These are phyloP conservation scores for Colletotrichum magnum DNA, from an alignment of 2,329 filamentous ascomycete genomes.

Conservation along the genomic window DNA sequence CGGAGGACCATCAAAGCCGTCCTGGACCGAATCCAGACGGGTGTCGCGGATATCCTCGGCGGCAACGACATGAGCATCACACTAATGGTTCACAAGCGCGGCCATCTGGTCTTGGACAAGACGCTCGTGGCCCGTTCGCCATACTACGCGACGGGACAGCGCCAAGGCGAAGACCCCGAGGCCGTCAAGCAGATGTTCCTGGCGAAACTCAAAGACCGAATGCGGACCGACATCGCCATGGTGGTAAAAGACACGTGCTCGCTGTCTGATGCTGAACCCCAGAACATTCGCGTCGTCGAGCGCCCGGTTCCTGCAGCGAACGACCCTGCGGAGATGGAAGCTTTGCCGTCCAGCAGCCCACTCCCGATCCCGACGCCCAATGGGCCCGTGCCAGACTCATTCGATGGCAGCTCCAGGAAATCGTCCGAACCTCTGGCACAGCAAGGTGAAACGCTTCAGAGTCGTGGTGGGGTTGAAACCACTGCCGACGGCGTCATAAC, in stretches of 20 bases:
- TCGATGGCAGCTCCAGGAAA: constrained; percentile 32
- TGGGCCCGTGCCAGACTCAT: constrained; percentile 26
- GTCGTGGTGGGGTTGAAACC: constrained; percentile 29
- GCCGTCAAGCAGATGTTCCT: constrained; percentile 56
- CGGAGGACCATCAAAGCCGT: constrained; percentile 63
- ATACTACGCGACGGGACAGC: constrained; percentile 37
- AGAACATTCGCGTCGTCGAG: constrained; percentile 40
- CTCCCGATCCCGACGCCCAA: constrained; percentile 27
- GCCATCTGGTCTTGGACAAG: constrained; percentile 67
- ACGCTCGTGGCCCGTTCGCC: constrained; percentile 55
- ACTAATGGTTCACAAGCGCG: constrained; percentile 65
- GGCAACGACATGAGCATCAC: constrained; percentile 62
- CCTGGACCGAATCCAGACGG: constrained; percentile 65
- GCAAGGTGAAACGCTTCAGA: constrained; percentile 38
- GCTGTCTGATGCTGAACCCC: constrained; percentile 51
- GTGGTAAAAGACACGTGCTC: constrained; percentile 67
- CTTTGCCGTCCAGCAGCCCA: constrained; percentile 29
- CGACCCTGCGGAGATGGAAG: constrained; percentile 39
- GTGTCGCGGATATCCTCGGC: constrained; percentile 63
- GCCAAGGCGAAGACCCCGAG: constrained; percentile 49
- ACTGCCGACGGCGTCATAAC: constrained; percentile 20
- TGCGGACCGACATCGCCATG: constrained; percentile 63
- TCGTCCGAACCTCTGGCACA: constrained; percentile 36
- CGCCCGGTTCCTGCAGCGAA: constrained; percentile 33
- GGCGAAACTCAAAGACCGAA: constrained; percentile 58